Evolutionary conservation across 257 asterid genomes (phyloP), one percentile per base, ranked within the genome.

Genomic region (Catharanthus roseus): DNA sequence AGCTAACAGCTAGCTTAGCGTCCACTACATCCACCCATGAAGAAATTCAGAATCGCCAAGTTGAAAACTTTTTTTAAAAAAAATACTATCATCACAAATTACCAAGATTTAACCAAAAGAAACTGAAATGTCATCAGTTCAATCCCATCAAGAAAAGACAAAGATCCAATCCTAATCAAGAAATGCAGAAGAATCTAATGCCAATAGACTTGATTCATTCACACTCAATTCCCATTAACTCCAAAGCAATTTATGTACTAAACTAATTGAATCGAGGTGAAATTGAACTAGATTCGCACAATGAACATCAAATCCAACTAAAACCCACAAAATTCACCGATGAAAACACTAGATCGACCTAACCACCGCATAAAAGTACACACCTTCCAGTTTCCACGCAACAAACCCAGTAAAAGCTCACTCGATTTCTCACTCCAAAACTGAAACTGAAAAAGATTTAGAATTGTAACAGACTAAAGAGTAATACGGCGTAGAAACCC

Each of bases 1-100:
- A 65, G 77, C 84, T 65, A 80, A 67, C 89, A 72, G 83, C 75
- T 69, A 34, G 13, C 89, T 85, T 74, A 81, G 55, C 54, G 74
- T 71, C 47, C 60, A 75, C 81, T 69, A 42, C 72, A 78, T 49
- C 23, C 33, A 65, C 51, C 26, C n/a, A n/a, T n/a, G n/a, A n/a
- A n/a, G n/a, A n/a, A n/a, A 45, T 6, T 45, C 9, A 58, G 16
- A 38, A 71, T 57, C 16, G 9, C 13, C 49, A 54, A 50, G n/a
- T 74, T 44, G n/a, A 38, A 55, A 38, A 65, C 55, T 38, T 12
- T 57, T 10, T 55, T 39, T 33, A 26, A 39, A 47, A 58, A 21
- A 23, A 73, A 19, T 28, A 28, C n/a, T 16, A 28, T 24, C 44
- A 39, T 41, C 15, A 28, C 58, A 71, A 31, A 61, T 61, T 61